phyloP scores from a whole-genome alignment of 192 early-diverging fungal genomes.

The Backusella morwellensis region DNA sequence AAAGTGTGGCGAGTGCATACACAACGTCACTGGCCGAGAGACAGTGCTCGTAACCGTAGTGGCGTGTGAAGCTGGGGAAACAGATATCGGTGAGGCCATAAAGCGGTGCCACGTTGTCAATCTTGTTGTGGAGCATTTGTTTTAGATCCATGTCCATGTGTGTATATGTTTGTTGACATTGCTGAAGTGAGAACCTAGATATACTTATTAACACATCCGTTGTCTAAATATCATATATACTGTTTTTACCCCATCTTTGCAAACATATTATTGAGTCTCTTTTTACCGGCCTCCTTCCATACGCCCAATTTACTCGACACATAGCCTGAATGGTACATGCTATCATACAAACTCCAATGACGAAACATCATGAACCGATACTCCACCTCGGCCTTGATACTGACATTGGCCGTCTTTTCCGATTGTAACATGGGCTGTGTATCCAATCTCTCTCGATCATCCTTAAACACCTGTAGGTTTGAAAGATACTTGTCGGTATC shows the following conservation, averaged over 20 bases:
- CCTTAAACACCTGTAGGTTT: slow-evolving; percentile 60
- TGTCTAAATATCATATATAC: too few relatives aligned
- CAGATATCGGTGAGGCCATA: slow-evolving; percentile 79
- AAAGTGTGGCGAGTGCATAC: slow-evolving; percentile 72
- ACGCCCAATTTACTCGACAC: slow-evolving; percentile 85
- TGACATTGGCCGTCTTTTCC: slow-evolving; percentile 39
- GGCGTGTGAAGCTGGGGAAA: slow-evolving; percentile 75
- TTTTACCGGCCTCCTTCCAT: slow-evolving; percentile 83
- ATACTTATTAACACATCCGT: too few relatives aligned
- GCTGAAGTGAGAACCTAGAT: slow-evolving; percentile 71
- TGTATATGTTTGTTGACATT: slow-evolving; percentile 72
- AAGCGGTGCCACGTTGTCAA: slow-evolving; percentile 67
- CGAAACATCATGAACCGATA: slow-evolving; percentile 82
- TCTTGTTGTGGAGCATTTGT: slow-evolving; percentile 57
- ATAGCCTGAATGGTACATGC: slow-evolving; percentile 86
- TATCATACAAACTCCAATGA: slow-evolving; percentile 90
- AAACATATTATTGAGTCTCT: slow-evolving; percentile 76
- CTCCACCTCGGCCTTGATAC: slow-evolving; percentile 69
- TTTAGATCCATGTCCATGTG: slow-evolving; percentile 81
- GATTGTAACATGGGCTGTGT: not conserved
- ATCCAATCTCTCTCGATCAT: slow-evolving; percentile 66
- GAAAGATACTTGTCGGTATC: slow-evolving; percentile 63
- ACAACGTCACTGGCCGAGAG: slow-evolving; percentile 83
- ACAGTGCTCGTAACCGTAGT: slow-evolving; percentile 66
- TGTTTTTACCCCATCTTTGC: slow-evolving; percentile 81